Evolutionary conservation across 345 rosid species (phyloP), one percentile per base, ranked within the genome.

Genomic region (Clausena lansium): DNA sequence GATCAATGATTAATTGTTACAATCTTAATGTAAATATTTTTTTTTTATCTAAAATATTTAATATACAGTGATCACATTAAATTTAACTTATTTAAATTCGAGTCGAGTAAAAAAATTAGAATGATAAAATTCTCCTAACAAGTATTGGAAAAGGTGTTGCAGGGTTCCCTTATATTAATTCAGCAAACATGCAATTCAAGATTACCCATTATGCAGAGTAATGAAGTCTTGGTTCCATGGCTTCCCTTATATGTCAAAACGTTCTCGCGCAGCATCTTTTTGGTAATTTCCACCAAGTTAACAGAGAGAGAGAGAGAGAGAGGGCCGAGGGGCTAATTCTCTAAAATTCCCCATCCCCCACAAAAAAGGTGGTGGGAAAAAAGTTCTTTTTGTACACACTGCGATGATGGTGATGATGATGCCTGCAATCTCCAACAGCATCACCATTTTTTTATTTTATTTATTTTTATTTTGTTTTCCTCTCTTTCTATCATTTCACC

Each of bases 401-500:
- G 92, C 84, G 85, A 82, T 83, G 87, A 83, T 84, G 85, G 83
- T 72, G 89, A 86, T 85, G 89, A 89, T 87, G 87, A 82, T 89
- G 87, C 90, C 83, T 89, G 79, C 82, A 84, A 78, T 81, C 92
- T 80, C 84, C 83, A 77, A 78, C 88, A 80, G 38, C 84, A 72
- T 50, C 81, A 75, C 35, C 74, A 73, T 52, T 27, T 69, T 52
- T 28, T 38, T 61, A 58, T 47, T 54, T 71, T 73, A 35, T 57
- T 10, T 11, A 41, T 9, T 41, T 9, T 41, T 39, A 60, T 24
- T 74, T 41, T 60, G 11, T 55, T n/a, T 65, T 73, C 62, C 17
- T 24, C 75, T 52, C 57, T 52, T 52, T 52, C 57, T 52, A 52
- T 52, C 57, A 52, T 52, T 52, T 52, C 22, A 15, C 57, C 17